Evolutionary conservation across 108 stramenopile genomes (phyloP), one percentile per base, ranked within the genome.

Genomic region (Phaeodactylum tricornutum): DNA sequence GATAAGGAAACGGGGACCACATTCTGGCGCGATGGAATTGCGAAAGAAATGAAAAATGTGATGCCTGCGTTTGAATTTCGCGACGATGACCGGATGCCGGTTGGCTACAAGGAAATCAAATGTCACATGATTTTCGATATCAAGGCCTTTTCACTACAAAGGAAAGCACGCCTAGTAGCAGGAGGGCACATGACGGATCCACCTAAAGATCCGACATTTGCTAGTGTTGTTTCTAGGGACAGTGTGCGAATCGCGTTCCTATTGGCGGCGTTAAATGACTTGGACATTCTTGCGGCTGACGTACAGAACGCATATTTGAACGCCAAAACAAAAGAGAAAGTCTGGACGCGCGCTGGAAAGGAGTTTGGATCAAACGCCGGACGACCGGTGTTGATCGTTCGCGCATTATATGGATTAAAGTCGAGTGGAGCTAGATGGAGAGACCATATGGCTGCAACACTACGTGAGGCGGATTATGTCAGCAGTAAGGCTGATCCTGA

Each of bases 151-250:
- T 57, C n/a, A n/a, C 49, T 68, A 44, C 33, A 20, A n/a, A 9
- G 63, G 0, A 76, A 81, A 36, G 65, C 72, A 1, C 36, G 72
- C 11, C 27, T 57, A 0, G 69, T 74, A 0, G 73, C 67, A n/a
- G 68, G 46, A 14, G 76, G 79, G 24, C 43, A 55, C 40, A 44
- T 42, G 25, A 59, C 62, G 1, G 71, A 72, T 9, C 15, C 60
- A 0, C 71, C 71, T 0, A 5, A 29, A 15, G 29, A 40, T 3
- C 42, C 61, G 5, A 77, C 71, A 0, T 71, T 72, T 47, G 51
- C 66, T 1, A 70, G 65, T 42, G 75, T 72, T 16, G 75, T 77
- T 0, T 59, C 62, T 25, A 11, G 66, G 0, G 66, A 71, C 8
- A 71, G 66, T 30, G 62, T 67, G 4, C 21, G 44, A 45, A 45